Percentiles rank a stretch among this genome's conserved stretches.
phyloP scores from a whole-genome alignment of 2,329 filamentous ascomycete genomes.

The Lecanoromycetidae sp. region DNA sequence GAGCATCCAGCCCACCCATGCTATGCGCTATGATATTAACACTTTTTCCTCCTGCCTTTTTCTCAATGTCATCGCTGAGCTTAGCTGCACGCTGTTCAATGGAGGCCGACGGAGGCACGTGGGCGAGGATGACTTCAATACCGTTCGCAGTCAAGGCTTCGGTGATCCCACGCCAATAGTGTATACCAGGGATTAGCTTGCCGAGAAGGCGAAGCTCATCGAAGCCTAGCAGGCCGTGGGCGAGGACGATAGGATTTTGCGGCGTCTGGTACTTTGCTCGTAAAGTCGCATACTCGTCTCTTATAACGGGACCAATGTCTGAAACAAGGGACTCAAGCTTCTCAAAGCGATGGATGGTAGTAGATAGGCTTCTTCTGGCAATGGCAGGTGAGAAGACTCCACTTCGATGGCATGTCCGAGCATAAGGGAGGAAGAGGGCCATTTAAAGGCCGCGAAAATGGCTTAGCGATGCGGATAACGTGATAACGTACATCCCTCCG shows the following conservation, averaged over 20 bases:
- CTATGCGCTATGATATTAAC: constrained; percentile 54
- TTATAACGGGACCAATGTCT: constrained; percentile 41
- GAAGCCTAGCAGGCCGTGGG: constrained; percentile 55
- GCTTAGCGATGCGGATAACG: background rate
- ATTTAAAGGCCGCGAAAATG: background rate
- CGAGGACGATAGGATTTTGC: constrained; percentile 49
- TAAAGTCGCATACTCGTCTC: constrained; percentile 50
- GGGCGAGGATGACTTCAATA: constrained; percentile 49
- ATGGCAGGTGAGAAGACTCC: background rate
- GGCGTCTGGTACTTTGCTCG: constrained; percentile 43
- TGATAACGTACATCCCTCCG: background rate
- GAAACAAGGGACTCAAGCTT: constrained; percentile 30
- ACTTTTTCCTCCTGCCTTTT: constrained; percentile 41
- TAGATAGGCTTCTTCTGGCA: background rate
- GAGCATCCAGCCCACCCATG: constrained; percentile 49
- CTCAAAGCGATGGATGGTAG: background rate
- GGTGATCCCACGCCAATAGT: constrained; percentile 53
- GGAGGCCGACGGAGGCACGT: constrained; percentile 46
- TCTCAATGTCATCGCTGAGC: constrained; percentile 41
- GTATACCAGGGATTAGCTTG: constrained; percentile 42
- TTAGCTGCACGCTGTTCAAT: constrained; percentile 46
- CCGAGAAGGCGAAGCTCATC: constrained; percentile 48
- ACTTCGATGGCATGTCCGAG: background rate
- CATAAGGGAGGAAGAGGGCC: background rate
- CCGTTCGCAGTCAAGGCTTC: constrained; percentile 45